These are phyloP conservation scores for Hippophae rhamnoides DNA, from an alignment of 306 rosid genomes.

Conservation along the genomic window DNA sequence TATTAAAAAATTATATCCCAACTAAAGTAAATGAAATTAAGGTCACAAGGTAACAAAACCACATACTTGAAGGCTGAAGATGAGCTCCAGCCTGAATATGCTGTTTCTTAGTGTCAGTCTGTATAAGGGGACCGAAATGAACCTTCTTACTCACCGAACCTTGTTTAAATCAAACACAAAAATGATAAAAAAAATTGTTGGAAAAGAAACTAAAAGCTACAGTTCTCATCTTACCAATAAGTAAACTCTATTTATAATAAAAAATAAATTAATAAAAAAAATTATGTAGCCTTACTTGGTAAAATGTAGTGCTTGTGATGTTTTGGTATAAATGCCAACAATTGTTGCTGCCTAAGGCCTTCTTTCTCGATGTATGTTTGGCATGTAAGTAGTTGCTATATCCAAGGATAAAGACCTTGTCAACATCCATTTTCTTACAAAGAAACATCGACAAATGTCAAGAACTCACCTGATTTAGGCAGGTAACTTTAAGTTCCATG, in stretches of 20 bases:
- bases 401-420: slow-evolving; percentile 20
- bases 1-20: not conserved
- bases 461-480: slow-evolving; percentile 58
- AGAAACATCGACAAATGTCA: not conserved
- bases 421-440: slow-evolving; percentile 4
- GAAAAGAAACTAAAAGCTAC: not conserved
- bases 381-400: slow-evolving; percentile 70
- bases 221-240: not conserved
- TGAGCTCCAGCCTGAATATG: slow-evolving; percentile 46
- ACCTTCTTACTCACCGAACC: slow-evolving; percentile 75
- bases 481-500: slow-evolving; percentile 58
- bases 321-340: slow-evolving; percentile 67
- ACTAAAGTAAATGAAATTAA: slow-evolving; percentile 2
- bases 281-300: slow-evolving; percentile 39
- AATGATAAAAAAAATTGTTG: slow-evolving; percentile 8
- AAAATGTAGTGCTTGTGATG: slow-evolving; percentile 91
- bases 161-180: slow-evolving; percentile 15
- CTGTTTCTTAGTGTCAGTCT: slow-evolving; percentile 46
- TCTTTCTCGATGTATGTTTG: slow-evolving; percentile 62
- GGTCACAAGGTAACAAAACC: slow-evolving; percentile 6
- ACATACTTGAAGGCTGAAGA: slow-evolving; percentile 59
- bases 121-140: slow-evolving; percentile 52
- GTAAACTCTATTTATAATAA: slow-evolving; percentile 9
- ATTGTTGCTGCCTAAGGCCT: slow-evolving; percentile 82
- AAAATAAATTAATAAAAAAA: slow-evolving; percentile 11